Percentiles rank a stretch among this genome's conserved stretches.
Evolutionary conservation across 768 basidiomycete genomes (phyloP).

Genomic region (Boletus insuetus): DNA sequence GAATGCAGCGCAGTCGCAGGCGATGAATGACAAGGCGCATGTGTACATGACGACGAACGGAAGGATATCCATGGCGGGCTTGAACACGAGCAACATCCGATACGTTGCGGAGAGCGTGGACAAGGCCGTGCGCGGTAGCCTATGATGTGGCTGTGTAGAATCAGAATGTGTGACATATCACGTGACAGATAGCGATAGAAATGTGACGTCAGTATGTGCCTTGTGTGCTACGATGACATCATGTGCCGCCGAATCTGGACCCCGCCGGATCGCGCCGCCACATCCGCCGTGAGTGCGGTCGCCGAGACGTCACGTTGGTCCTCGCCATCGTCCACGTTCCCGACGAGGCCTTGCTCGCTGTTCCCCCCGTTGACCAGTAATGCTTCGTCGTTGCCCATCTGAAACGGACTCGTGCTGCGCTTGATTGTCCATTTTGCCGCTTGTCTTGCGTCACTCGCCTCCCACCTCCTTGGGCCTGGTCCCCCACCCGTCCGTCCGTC

Average conservation of each 20-base stretch:
- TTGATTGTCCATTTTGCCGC: conserved; percentile 8
- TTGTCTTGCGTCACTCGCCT: conserved; percentile 24
- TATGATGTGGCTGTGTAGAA: conserved; percentile 31
- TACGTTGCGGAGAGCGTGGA: conserved; percentile 75
- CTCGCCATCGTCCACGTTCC: conserved; percentile 23
- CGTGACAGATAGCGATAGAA: not conserved
- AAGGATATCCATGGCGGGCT: conserved; percentile 91
- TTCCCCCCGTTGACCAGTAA: conserved; percentile 10
- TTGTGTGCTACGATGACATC: conserved; percentile 28
- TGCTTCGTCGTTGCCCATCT: conserved; percentile 2
- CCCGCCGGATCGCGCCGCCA: conserved; percentile 26
- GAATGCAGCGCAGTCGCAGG: conserved; percentile 59
- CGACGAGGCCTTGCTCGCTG: conserved; percentile 13
- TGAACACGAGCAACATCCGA: conserved; percentile 76
- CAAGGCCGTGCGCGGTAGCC: conserved; percentile 53
- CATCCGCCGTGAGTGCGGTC: conserved; percentile 21
- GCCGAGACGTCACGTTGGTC: conserved; percentile 14
- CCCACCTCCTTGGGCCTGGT: conserved; percentile 11
- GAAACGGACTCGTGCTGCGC: conserved; percentile 18
- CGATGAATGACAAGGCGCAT: conserved; percentile 68
- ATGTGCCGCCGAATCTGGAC: conserved; percentile 24
- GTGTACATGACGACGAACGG: conserved; percentile 87
- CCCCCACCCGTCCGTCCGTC: conserved; percentile 16
- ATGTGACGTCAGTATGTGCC: conserved; percentile 30
- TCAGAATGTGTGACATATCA: not conserved